Evolutionary conservation across 805 yeast species (phyloP).

Genomic region (Suhomyces tanzawaensis): DNA sequence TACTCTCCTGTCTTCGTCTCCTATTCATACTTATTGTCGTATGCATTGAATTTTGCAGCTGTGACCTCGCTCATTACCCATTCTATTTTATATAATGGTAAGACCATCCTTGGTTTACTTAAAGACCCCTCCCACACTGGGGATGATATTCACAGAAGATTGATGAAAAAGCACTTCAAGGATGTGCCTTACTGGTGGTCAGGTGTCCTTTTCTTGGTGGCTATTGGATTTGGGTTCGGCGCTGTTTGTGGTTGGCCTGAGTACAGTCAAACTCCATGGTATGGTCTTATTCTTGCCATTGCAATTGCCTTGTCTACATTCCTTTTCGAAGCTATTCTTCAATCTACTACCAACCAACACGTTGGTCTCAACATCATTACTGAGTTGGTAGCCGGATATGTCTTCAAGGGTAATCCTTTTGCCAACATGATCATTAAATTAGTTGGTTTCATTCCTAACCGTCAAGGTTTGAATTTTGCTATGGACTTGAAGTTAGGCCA

Average conservation of each 20-base stretch:
- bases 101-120: constrained; percentile 15
- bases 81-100: constrained; percentile 18
- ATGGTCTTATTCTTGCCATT: constrained; percentile 16
- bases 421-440: constrained; percentile 20
- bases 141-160: constrained; percentile 20
- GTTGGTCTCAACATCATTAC: constrained; percentile 20
- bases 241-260: constrained; percentile 15
- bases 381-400: constrained; percentile 18
- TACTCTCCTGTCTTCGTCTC: constrained; percentile 21
- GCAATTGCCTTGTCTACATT: constrained; percentile 13
- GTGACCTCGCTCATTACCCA: constrained; percentile 18
- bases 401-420: constrained; percentile 17
- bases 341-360: constrained; percentile 19
- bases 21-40: constrained; percentile 17
- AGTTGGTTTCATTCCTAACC: constrained; percentile 18
- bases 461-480: constrained; percentile 18
- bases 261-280: constrained; percentile 17
- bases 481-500: constrained; percentile 19
- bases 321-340: constrained; percentile 18
- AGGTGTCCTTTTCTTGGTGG: constrained; percentile 22
- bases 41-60: constrained; percentile 22
- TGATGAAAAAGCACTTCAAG: constrained; percentile 17
- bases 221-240: constrained; percentile 16
- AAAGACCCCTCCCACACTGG: constrained; percentile 15
- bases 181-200: constrained; percentile 25